Base-by-base conservation (phyloP, 2,329 filamentous ascomycete species). In the Cladophialophora exuberans region DNA sequence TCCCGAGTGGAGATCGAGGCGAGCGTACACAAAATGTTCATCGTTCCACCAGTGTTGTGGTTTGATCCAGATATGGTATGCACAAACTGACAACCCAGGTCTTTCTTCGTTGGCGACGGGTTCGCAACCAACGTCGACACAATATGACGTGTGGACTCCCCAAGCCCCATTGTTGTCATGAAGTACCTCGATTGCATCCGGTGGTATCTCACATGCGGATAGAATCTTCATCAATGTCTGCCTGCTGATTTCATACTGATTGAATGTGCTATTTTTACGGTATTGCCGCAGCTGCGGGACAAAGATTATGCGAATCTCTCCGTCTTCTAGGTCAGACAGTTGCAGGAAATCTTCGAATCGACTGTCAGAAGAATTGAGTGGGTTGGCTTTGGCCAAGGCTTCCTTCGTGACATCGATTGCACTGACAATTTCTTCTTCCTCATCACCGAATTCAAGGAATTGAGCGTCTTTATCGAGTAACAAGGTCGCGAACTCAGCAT, bases 41-140 rank as follows among this genome's bases (percentile, higher is more conserved):
- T 50, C 26, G 17, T 31, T 26, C 23, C 23, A 23, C 20, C 18
- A 43, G 13, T 18, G 39, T 26, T n/a, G 23, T 6, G 48, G 11
- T 36, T 51, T 51, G 18, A 51, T 4, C 18, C 35, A 43, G 17
- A 51, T 51, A 20, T 51, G 48, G 18, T 51, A 51, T 10, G 48
- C 48, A 39, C 48, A 43, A 3, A 26, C 10, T 4, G 36, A 20
- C 36, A 20, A 6, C 18, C 39, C 22, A 15, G 36, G 23, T 18
- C 4, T 7, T 13, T 30, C 25, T 10, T 31, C 15, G 9, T n/a
- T 9, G n/a, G 6, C 26, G 13, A 23, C 35, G 18, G 13, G 31
- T 5, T 5, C 25, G 20, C 11, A 4, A 10, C 18, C 18, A 7
- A 22, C 26, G 30, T 41, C 35, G 20, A 4, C n/a, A 25, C 48